A percentile compares a stretch with the other conserved stretches of the same genome.
Evolutionary conservation across 768 basidiomycete genomes (phyloP).

Genomic region (Rhodocollybia butyracea): DNA sequence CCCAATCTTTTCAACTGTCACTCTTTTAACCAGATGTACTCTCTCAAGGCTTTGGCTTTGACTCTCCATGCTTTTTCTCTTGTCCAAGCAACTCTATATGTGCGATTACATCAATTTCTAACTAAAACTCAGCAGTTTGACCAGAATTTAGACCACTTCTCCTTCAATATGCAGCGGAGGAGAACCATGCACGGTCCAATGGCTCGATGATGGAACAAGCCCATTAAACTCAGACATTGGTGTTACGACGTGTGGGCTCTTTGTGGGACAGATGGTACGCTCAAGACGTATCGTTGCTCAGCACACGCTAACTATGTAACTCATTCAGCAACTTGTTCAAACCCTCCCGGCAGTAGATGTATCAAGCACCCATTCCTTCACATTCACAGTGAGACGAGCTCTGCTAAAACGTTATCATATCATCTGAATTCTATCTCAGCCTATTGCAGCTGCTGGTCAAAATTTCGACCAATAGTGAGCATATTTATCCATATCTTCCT

Average conservation of each 20-base stretch:
- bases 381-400: conserved; percentile 49
- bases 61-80: neutral
- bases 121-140: neutral
- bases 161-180: conserved; percentile 44
- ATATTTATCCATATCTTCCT: neutral
- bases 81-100: conserved; percentile 5
- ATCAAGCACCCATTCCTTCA: conserved; percentile 38
- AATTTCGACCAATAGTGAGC: conserved; percentile 59
- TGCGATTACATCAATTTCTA: neutral
- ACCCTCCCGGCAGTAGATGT: conserved; percentile 55
- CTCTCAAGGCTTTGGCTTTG: neutral
- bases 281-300: neutral
- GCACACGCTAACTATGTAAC: neutral
- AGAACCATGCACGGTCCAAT: conserved; percentile 49
- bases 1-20: neutral
- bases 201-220: conserved; percentile 58
- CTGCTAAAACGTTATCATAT: neutral
- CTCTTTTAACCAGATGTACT: neutral
- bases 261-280: conserved; percentile 51
- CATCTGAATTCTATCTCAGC: conserved; percentile 30
- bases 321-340: conserved; percentile 52
- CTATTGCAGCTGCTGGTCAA: conserved; percentile 52
- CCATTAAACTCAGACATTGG: conserved; percentile 54
- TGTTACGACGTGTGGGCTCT: conserved; percentile 51
- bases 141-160: neutral